A percentile compares a stretch with the other conserved stretches of the same genome.
These are phyloP conservation scores for Acanthamoeba sp. DNA, from an alignment of 208 protist species.

Conservation along the genomic window DNA sequence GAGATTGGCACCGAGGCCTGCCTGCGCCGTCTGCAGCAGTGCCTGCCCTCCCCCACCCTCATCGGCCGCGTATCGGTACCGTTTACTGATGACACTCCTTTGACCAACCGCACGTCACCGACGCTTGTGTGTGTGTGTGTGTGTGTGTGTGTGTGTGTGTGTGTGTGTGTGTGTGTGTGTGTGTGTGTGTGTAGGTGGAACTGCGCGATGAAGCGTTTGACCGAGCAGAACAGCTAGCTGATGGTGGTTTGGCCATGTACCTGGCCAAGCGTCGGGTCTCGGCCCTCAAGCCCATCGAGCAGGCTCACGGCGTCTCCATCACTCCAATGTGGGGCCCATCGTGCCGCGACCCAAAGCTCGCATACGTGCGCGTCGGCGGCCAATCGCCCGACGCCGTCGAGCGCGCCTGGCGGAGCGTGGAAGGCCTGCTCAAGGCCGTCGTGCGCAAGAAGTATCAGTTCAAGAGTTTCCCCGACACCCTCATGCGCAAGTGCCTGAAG, in stretches of 20 bases:
- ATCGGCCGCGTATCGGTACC: not conserved
- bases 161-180: no score
- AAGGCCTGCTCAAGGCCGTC: not conserved
- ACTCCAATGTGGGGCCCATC: not conserved
- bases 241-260: not conserved
- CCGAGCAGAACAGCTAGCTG: not conserved
- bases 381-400: not conserved
- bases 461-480: not conserved
- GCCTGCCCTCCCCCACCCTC: not conserved
- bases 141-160: no score
- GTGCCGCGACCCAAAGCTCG: not conserved
- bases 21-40: not conserved
- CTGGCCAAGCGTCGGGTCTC: not conserved
- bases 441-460: not conserved
- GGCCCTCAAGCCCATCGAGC: not conserved
- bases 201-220: not conserved
- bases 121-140: no score
- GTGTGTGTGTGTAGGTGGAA: not conserved
- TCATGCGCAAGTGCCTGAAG: not conserved
- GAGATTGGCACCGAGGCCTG: not conserved
- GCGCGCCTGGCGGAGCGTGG: not conserved
- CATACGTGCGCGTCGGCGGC: not conserved
- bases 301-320: not conserved
- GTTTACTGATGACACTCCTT: not conserved
- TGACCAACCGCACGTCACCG: no score